Base-by-base conservation (phyloP, 805 yeast species). In the Huiozyma naganishii region DNA sequence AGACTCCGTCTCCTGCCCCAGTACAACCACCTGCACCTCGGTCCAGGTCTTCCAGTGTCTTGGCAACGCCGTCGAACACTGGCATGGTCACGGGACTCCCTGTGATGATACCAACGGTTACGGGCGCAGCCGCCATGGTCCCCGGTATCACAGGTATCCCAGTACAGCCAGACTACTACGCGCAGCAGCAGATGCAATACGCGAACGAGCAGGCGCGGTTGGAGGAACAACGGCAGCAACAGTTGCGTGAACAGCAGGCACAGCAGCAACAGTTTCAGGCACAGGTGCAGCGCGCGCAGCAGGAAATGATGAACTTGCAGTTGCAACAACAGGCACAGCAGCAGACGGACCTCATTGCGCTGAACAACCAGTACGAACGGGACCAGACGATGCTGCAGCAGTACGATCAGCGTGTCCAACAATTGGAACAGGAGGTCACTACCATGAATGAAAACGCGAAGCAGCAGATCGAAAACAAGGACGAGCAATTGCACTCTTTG, bases 351-450 rank as follows among this genome's bases (percentile, higher is more conserved):
- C 62, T 89, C 40, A 67, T 84, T 34, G 75, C 79, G 49, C 68
- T 87, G 50, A 76, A 80, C 51, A 84, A 81, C 33, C 95, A 87
- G 55, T 85, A 83, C 55, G 95, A 88, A 51, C 83, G 79, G 52
- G 95, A 86, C 59, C 95, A 86, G 60, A 70, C 77, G 51, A 68
- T 89, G 67, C 71, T 89, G 43, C 86, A 82, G 59, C 95, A 87
- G 61, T 89, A 89, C 58, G 97, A 89, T 60, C 73, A 79, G 48
- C 71, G 95, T 45, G 95, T 89, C 7, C 82, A 82, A 61, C 76
- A 82, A 27, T 71, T 89, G 48, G 97, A 89, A 64, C 68, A 68
- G 35, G 96, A 89, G 55, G 67, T 87, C 46, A 53, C 60, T 11
- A 74, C 73, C 41, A 69, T 83, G 39, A 75, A 79, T 43, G 70